Base-by-base conservation (phyloP, 2,329 filamentous ascomycete genomes). In the Aspergillus vadensis region DNA sequence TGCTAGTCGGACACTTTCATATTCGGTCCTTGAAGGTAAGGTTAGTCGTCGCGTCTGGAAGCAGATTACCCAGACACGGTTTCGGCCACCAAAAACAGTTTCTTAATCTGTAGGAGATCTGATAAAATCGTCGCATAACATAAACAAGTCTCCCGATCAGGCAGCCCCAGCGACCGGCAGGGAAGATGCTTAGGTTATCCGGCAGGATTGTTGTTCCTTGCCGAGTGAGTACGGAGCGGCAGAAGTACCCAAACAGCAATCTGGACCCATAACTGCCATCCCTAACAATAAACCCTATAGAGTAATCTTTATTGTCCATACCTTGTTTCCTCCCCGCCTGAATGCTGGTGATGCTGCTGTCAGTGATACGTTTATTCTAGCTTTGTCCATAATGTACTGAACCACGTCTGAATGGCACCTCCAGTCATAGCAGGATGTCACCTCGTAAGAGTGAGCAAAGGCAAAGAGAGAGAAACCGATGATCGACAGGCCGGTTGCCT, bases 71-170 rank as follows among this genome's bases (percentile, higher is more conserved):
- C 48, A 25, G 27, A 58, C 14, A 27, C 47, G 49, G 15, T 12
- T 4, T 41, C 23, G 23, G 14, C 52, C 9, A 53, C 56, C 38
- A 36, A 21, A 58, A 17, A 43, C 27, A 43, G 59, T 10, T 10
- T 9, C 23, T 30, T n/a, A 47, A 32, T 55, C 14, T 23, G 7
- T 39, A 27, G 17, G n/a, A 12, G 47, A 47, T 32, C 10, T 15
- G 15, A 15, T 5, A 19, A 41, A 44, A 36, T 38, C 32, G 17
- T 48, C 7, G 57, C 54, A 62, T 58, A 55, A 61, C 60, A 65
- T 73, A 76, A 76, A 76, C 74, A 76, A 74, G 63, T 69, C 69
- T 73, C 74, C 74, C 69, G 59, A 75, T 72, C 61, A 59, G 72
- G 74, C 69, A 73, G 68, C 50, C 62, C 56, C 55, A 53, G 54